Evolutionary conservation across 768 basidiomycete species (phyloP), one percentile per base, ranked within the genome.

Genomic region (Boletus edulis): DNA sequence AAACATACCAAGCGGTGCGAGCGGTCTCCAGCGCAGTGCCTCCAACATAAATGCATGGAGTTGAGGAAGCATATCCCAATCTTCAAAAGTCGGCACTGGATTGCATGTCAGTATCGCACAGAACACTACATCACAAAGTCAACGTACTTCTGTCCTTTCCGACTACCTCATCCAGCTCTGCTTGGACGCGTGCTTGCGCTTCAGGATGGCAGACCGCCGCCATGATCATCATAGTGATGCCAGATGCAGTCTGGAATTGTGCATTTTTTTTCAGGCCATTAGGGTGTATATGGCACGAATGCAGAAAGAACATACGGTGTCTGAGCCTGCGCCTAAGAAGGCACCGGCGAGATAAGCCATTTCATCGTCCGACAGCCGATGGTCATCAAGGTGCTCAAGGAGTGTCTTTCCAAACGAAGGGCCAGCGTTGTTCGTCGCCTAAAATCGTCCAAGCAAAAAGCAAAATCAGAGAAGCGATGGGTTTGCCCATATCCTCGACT

Each of bases 251-350:
- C 54, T 74, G 9, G 20, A 38, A 42, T 15, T 24, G 34, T 4
- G 3, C 1, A 20, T 20, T 17, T 47, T 7, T 17, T n/a, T 20
- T 47, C 7, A 37, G 27, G 13, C 9, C 17, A 45, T 39, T 37
- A 7, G n/a, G 5, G 17, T 8, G n/a, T 3, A 15, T 12, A 35
- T 35, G 22, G 3, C 12, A 10, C 18, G 7, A 29, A 1, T 15
- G 15, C 11, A 13, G 6, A n/a, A 13, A 46, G 24, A n/a, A 46
- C 64, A 42, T 49, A 67, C 73, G 7, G 83, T 84, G 56, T 83
- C 82, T 1, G 78, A 75, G 3, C 83, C 83, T 7, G 83, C 83
- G 17, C 81, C 82, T 57, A 84, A 85, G 69, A 85, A 76, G 38
- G 73, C 72, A 1, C 83, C 84, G 2, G 79, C 81, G n/a, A 85